Evolutionary conservation across 441 rosid species (phyloP).

Genomic region (Dalechampia spathulata): DNA sequence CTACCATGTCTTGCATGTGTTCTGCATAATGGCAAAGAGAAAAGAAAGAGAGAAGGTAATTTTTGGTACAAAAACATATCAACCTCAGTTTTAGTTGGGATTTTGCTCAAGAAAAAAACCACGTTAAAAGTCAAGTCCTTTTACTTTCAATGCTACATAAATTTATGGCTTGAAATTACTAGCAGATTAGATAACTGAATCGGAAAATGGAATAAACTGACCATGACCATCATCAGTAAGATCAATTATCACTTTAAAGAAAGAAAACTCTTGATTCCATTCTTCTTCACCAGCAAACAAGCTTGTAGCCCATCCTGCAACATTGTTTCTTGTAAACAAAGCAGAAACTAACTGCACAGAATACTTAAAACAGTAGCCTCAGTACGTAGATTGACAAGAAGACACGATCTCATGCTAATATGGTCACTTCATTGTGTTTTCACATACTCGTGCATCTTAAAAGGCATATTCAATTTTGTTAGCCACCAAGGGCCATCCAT

Average conservation of each 20-base stretch:
- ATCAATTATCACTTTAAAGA: constrained; percentile 61
- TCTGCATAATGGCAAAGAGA: constrained; percentile 33
- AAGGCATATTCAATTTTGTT: not conserved
- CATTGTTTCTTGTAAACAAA: not conserved
- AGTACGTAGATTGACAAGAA: not conserved
- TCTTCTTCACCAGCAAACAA: constrained; percentile 70
- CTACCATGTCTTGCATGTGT: constrained; percentile 69
- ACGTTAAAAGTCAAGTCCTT: not conserved
- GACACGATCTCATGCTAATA: not conserved
- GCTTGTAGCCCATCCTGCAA: constrained; percentile 84
- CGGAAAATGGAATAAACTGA: constrained; percentile 23
- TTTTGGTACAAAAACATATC: constrained; percentile 12
- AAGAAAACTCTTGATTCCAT: constrained; percentile 60
- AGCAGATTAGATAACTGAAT: not conserved
- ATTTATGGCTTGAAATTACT: not conserved
- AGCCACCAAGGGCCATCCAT: not conserved
- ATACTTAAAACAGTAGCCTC: too few species aligned
- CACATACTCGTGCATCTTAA: not conserved
- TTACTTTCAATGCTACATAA: not conserved
- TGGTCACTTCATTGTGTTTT: not conserved
- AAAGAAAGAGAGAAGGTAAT: constrained; percentile 3
- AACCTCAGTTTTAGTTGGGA: not conserved
- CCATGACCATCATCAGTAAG: constrained; percentile 95
- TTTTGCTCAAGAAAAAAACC: too few species aligned
- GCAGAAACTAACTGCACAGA: not conserved